phyloP scores from a whole-genome alignment of 768 basidiomycete species.

The Podaxis rugospora region DNA sequence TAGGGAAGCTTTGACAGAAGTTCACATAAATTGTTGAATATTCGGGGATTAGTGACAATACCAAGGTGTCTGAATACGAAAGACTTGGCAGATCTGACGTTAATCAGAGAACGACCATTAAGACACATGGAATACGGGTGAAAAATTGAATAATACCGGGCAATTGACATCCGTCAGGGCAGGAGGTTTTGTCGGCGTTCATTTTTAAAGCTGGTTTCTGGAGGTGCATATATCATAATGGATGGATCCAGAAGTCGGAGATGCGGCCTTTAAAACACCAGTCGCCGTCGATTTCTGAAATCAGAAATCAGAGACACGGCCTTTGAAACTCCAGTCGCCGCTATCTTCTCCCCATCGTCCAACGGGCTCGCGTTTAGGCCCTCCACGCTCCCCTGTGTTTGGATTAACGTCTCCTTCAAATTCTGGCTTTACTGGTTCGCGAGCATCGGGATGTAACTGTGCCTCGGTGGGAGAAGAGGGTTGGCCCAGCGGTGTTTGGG shows the following conservation, averaged over 20 bases:
- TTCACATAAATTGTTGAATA: no score
- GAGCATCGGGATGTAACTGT: conserved; percentile 67
- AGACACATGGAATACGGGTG: no score
- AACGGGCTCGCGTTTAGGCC: conserved; percentile 85
- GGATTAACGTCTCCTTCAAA: conserved; percentile 85
- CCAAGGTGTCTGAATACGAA: no score
- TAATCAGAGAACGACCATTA: no score
- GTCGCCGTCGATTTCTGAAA: conserved; percentile 50
- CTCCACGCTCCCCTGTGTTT: conserved; percentile 77
- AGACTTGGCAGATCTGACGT: no score
- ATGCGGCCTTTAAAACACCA: conserved; percentile 92
- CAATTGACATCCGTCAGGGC: no score
- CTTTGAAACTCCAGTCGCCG: conserved; percentile 91
- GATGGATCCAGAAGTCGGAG: conserved; percentile 65
- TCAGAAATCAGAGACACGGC: conserved; percentile 83
- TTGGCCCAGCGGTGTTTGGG: conserved; percentile 40
- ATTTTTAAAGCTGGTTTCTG: no score
- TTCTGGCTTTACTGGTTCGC: conserved; percentile 50
- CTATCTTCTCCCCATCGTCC: conserved; percentile 47
- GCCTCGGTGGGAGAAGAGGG: conserved; percentile 28
- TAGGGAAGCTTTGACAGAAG: no score
- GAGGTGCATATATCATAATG: no score
- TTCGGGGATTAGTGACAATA: no score
- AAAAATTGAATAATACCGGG: no score
- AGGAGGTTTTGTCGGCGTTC: no score